Conservation (phyloP, 352 stramenopile genomes). For the Phytophthora crassamura region DNA sequence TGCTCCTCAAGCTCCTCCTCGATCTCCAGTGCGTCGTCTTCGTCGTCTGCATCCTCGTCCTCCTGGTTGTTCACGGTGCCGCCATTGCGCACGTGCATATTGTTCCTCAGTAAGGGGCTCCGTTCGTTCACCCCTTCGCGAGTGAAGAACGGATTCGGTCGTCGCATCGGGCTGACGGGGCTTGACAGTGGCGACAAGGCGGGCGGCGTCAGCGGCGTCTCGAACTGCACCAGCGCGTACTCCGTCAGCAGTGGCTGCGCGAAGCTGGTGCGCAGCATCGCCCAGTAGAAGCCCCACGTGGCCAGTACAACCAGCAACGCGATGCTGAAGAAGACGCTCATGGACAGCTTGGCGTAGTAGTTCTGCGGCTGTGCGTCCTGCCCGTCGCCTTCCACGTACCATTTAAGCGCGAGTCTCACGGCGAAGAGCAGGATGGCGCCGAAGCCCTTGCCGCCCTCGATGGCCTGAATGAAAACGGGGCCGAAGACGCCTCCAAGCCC, state of each 20-base stretch:
- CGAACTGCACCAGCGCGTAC: constrained; percentile 73
- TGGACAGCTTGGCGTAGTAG: constrained; percentile 43
- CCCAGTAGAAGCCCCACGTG: constrained; percentile 64
- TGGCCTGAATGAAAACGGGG: constrained; percentile 76
- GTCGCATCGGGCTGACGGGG: constrained; percentile 35
- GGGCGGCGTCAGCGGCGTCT: constrained; percentile 58
- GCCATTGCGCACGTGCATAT: constrained; percentile 30
- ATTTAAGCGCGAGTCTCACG: constrained; percentile 67
- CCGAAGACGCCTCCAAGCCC: constrained; percentile 83
- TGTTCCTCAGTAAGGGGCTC: constrained; percentile 52
- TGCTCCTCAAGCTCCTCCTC: constrained; percentile 45
- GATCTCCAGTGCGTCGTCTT: constrained; percentile 48
- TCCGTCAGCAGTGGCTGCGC: constrained; percentile 68
- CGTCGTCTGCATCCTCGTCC: constrained; percentile 36
- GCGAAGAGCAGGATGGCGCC: constrained; percentile 76
- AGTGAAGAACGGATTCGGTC: constrained; percentile 22
- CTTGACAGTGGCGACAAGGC: constrained; percentile 64
- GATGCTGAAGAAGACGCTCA: constrained; percentile 74
- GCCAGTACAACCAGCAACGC: constrained; percentile 58
- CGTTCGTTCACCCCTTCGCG: constrained; percentile 41
- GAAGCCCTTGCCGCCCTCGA: constrained; percentile 83
- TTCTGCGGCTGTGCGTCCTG: constrained; percentile 14
- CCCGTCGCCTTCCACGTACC: constrained; percentile 41
- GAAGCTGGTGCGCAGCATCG: constrained; percentile 60
- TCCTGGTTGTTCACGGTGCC: constrained; percentile 20